Evolutionary conservation across 2,329 filamentous ascomycete genomes (phyloP).

Genomic region (Pseudocercospora vitis): DNA sequence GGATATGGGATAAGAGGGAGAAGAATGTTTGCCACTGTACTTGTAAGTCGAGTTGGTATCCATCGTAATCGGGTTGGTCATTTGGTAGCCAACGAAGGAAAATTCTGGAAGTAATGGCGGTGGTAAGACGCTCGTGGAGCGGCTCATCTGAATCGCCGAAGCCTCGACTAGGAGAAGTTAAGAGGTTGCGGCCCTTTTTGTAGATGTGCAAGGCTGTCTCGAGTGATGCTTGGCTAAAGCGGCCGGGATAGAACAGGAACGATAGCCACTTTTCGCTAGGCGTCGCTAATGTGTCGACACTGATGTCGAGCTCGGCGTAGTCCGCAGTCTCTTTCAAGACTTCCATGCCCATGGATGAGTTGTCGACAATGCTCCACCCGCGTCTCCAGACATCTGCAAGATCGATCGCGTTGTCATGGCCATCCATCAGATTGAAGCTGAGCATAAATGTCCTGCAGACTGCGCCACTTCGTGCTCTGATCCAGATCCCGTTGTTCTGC

Average conservation of each 20-base stretch:
- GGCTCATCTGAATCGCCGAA: conserved; percentile 54
- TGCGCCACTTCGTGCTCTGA: conserved; percentile 57
- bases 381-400: conserved; percentile 68
- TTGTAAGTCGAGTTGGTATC: conserved; percentile 72
- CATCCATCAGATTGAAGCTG: conserved; percentile 67
- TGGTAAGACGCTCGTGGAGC: conserved; percentile 74
- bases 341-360: conserved; percentile 44
- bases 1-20: conserved; percentile 78
- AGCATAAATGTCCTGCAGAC: conserved; percentile 67
- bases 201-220: conserved; percentile 84
- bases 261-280: conserved; percentile 76
- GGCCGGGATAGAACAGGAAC: conserved; percentile 77
- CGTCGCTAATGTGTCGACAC: conserved; percentile 29
- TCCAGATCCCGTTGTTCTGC: conserved; percentile 47
- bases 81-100: conserved; percentile 61
- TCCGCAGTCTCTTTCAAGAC: conserved; percentile 40
- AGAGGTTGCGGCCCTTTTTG: conserved; percentile 59
- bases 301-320: conserved; percentile 37
- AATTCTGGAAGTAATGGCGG: conserved; percentile 68
- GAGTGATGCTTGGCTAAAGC: conserved; percentile 75
- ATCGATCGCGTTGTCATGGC: conserved; percentile 49
- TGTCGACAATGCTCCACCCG: conserved; percentile 49
- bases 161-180: conserved; percentile 38
- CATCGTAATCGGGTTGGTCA: conserved; percentile 70
- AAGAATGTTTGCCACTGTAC: conserved; percentile 89